Evolutionary conservation across 2,329 filamentous ascomycete genomes (phyloP), one percentile per base, ranked within the genome.

Genomic region (Penicillium sp.): DNA sequence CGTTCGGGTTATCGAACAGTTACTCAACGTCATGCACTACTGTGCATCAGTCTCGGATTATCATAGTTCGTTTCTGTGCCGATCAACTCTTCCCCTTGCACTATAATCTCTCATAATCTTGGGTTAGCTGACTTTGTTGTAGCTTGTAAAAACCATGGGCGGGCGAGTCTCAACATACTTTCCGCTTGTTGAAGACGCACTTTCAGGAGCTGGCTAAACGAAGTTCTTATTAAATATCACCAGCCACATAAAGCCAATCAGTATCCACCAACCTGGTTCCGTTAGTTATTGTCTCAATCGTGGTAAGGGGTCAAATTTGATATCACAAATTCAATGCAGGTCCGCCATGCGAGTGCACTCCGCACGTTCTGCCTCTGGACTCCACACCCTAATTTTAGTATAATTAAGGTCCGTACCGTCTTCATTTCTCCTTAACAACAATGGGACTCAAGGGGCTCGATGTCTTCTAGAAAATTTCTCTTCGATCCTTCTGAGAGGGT

Each of bases 21-120:
- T 47, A 49, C 51, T 58, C 50, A 58, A 69, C 65, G 67, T 69
- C 67, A 69, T 69, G 66, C 60, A 64, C 64, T 58, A 64, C 64
- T 58, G 64, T 66, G 64, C 64, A 66, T 69, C 64, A 47, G 45
- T 50, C n/a, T 7, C 46, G 7, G 30, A 51, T 30, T 31, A 46
- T 52, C 56, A 35, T 44, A 15, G 49, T 58, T 64, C 59, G 30
- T 52, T 58, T 31, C 48, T 45, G 26, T 62, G 51, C 52, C 58
- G 64, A 63, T 66, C 66, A 26, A 15, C 21, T 41, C 31, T 57
- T 8, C 26, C 17, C 17, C 7, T 13, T 51, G 15, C 29, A 15
- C 48, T 50, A 26, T 4, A 30, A 5, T 23, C 23, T 30, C 2
- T 15, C 35, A 5, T 5, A 41, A 41, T 41, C 35, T 41, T 41